Percentiles rank a stretch among this genome's conserved stretches.
These are phyloP conservation scores for Penicillium atrosanguineum DNA, from an alignment of 495 filamentous ascomycete species.

Conservation along the genomic window DNA sequence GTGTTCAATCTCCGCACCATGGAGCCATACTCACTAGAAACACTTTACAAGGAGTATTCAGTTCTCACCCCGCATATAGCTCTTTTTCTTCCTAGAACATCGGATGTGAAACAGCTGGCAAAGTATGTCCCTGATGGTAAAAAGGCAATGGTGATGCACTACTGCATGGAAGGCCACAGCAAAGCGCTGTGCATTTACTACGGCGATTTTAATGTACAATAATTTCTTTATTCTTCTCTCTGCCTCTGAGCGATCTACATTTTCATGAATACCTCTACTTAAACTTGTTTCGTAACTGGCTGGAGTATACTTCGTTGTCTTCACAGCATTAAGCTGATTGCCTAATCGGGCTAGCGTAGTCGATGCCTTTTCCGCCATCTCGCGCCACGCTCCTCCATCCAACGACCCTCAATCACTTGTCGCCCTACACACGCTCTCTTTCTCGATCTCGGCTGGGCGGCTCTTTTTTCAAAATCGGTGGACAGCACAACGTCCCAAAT, in stretches of 20 bases:
- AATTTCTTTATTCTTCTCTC: slow-evolving; percentile 1
- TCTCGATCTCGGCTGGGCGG: not conserved
- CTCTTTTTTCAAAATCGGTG: not conserved
- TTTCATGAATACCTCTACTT: not conserved
- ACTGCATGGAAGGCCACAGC: slow-evolving; percentile 86
- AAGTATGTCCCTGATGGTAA: slow-evolving; percentile 50
- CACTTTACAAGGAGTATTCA: slow-evolving; percentile 60
- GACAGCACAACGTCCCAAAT: slow-evolving; percentile 5
- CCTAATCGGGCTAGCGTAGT: slow-evolving; percentile 19
- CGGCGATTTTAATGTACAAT: slow-evolving; percentile 40
- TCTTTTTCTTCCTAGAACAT: slow-evolving; percentile 85
- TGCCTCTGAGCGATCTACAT: not conserved
- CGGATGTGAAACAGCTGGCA: slow-evolving; percentile 81
- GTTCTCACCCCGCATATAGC: slow-evolving; percentile 53
- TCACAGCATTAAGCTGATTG: slow-evolving; percentile 19
- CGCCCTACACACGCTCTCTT: not conserved
- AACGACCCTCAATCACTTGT: not conserved
- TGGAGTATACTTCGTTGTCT: not conserved
- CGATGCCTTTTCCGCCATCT: slow-evolving; percentile 3
- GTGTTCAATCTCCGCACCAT: slow-evolving; percentile 85
- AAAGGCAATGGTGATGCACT: slow-evolving; percentile 76
- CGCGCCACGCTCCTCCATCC: not conserved
- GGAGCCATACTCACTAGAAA: slow-evolving; percentile 74
- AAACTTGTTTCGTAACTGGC: not conserved
- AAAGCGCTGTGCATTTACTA: slow-evolving; percentile 66